Conservation (phyloP, 371 early-diverging fungal genomes). For the Rozella allomycis region DNA sequence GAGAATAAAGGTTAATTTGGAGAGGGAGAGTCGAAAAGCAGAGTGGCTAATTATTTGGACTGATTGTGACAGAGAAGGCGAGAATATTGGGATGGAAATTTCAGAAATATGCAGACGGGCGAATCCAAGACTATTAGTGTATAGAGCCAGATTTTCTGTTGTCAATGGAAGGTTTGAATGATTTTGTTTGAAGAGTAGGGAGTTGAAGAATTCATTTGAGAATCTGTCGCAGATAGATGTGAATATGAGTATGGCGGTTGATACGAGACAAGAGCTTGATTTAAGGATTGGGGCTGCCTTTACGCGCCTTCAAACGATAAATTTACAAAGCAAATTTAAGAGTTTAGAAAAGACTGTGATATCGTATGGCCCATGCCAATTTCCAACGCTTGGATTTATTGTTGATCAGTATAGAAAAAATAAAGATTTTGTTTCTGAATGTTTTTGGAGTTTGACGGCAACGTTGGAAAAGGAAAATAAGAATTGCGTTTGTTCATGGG, state of each 20-base stretch:
- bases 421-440: conserved; percentile 66
- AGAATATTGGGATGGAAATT: conserved; percentile 86
- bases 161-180: neutral
- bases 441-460: conserved; percentile 69
- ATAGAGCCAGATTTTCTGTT: conserved; percentile 32
- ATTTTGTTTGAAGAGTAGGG: conserved; percentile 12
- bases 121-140: conserved; percentile 8
- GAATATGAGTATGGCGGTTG: conserved; percentile 68
- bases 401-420: conserved; percentile 68
- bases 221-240: conserved; percentile 44
- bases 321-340: conserved; percentile 23
- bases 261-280: conserved; percentile 83
- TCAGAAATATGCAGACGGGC: conserved; percentile 17
- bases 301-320: conserved; percentile 80
- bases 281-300: conserved; percentile 88
- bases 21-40: conserved; percentile 29
- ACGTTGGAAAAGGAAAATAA: conserved; percentile 17
- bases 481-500: conserved; percentile 45
- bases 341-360: conserved; percentile 37
- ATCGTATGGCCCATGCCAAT: conserved; percentile 95
- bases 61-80: conserved; percentile 99
- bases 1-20: conserved; percentile 39
- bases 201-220: conserved; percentile 59
- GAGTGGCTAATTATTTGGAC: conserved; percentile 91
- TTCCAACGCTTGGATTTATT: conserved; percentile 97